Conservation (phyloP, 768 basidiomycete genomes). For the Udeniomyces megalosporus region DNA sequence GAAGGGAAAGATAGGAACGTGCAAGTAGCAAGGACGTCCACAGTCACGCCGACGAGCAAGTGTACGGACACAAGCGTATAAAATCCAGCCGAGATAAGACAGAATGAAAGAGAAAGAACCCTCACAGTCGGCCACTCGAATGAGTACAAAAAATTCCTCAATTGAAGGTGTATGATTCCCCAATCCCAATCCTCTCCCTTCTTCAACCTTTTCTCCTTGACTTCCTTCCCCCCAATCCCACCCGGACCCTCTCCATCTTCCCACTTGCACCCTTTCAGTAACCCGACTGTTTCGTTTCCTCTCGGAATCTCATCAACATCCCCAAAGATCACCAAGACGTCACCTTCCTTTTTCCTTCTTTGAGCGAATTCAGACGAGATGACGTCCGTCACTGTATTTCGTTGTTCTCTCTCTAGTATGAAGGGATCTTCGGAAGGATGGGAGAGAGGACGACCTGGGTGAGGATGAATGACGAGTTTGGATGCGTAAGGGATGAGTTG, state of each 20-base stretch:
- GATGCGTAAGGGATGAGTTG: slow-evolving; percentile 39
- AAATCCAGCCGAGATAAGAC: too few relatives aligned
- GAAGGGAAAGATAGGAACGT: neutral
- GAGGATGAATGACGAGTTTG: slow-evolving; percentile 40
- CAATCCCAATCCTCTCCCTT: neutral
- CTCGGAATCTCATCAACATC: too few relatives aligned
- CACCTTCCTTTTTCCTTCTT: neutral
- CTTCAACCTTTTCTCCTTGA: neutral
- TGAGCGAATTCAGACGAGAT: too few relatives aligned
- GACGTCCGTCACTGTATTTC: neutral
- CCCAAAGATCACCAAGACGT: neutral
- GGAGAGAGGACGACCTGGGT: slow-evolving; percentile 20
- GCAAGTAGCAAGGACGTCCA: slow-evolving; percentile 34
- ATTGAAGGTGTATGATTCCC: slow-evolving; percentile 42
- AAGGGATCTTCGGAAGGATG: slow-evolving; percentile 34
- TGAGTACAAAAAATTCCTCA: slow-evolving; percentile 47
- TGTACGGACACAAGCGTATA: too few relatives aligned
- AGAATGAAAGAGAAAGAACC: too few relatives aligned
- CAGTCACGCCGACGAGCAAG: too few relatives aligned
- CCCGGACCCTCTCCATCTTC: neutral
- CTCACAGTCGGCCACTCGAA: slow-evolving; percentile 43
- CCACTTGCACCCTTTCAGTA: too few relatives aligned
- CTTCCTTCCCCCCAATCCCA: neutral
- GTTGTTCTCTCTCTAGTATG: slow-evolving; percentile 35
- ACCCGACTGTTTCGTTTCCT: too few relatives aligned